phyloP scores from a whole-genome alignment of 176 grass and related monocot species.

The Pontederia paniculata region DNA sequence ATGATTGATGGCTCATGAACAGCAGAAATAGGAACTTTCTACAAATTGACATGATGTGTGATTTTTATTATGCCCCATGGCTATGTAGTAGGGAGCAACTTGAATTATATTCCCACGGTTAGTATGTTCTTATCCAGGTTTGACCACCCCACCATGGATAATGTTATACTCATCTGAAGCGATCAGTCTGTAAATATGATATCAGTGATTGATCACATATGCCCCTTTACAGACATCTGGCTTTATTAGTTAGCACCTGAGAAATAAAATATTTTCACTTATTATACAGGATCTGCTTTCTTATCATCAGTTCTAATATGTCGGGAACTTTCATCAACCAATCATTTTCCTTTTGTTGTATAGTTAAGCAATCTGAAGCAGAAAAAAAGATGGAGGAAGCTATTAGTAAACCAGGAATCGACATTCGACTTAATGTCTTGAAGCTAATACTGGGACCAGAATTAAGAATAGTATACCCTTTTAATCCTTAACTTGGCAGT shows the following conservation, averaged over 20 bases:
- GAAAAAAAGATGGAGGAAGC: conserved; percentile 57
- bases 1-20: too few species aligned
- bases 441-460: conserved; percentile 90
- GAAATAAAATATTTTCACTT: too few species aligned
- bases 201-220: background rate
- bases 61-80: too few species aligned
- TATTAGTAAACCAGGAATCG: conserved; percentile 50
- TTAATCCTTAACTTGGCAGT: conserved; percentile 96
- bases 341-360: conserved; percentile 10
- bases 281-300: too few species aligned
- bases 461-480: conserved; percentile 88
- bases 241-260: too few species aligned
- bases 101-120: too few species aligned
- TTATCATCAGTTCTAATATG: conserved; percentile 1
- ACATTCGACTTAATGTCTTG: conserved; percentile 67
- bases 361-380: conserved; percentile 60
- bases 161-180: too few species aligned
- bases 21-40: too few species aligned
- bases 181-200: background rate
- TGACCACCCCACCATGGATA: too few species aligned
- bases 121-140: too few species aligned
- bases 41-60: too few species aligned
- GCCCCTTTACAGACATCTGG: conserved; percentile 13
- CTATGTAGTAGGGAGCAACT: too few species aligned
- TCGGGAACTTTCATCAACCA: background rate